Conservation (phyloP, 805 yeast genomes). For the Saturnispora bothae region DNA sequence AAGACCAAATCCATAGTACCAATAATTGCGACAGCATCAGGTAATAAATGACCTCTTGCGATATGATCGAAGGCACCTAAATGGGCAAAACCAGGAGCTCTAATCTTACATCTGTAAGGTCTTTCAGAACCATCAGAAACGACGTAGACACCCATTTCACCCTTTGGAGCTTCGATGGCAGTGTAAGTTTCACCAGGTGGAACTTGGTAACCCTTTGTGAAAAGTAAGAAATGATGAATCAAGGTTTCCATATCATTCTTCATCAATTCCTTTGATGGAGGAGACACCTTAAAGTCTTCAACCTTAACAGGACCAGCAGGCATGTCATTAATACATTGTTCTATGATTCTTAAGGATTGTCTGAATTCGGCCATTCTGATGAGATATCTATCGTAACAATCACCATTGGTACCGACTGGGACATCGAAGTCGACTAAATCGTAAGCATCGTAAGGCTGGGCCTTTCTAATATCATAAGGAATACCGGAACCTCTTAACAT, state of each 20-base stretch:
- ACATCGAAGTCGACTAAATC: conserved; percentile 78
- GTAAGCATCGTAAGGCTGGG: conserved; percentile 86
- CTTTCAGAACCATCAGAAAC: conserved; percentile 85
- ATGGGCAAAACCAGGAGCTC: conserved; percentile 93
- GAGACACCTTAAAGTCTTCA: conserved; percentile 76
- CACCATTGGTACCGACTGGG: conserved; percentile 81
- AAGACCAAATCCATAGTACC: conserved; percentile 94
- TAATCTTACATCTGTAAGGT: conserved; percentile 85
- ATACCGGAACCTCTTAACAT: conserved; percentile 89
- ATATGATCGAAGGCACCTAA: conserved; percentile 82
- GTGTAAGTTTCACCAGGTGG: conserved; percentile 89
- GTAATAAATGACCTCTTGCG: conserved; percentile 75
- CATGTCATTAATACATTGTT: conserved; percentile 84
- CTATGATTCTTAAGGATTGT: conserved; percentile 80
- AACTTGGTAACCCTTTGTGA: conserved; percentile 80
- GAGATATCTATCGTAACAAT: conserved; percentile 83
- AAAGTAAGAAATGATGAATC: conserved; percentile 79
- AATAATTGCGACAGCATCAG: conserved; percentile 87
- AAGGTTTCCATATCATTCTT: conserved; percentile 89
- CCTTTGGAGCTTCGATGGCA: conserved; percentile 90
- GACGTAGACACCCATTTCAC: conserved; percentile 86
- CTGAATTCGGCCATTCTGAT: conserved; percentile 87
- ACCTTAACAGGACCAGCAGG: conserved; percentile 88
- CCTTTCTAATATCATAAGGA: conserved; percentile 76
- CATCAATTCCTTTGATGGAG: conserved; percentile 75